Percentiles rank a stretch among this genome's conserved stretches.
phyloP scores from a whole-genome alignment of 768 basidiomycete species.

The Russula griseocarnosa region DNA sequence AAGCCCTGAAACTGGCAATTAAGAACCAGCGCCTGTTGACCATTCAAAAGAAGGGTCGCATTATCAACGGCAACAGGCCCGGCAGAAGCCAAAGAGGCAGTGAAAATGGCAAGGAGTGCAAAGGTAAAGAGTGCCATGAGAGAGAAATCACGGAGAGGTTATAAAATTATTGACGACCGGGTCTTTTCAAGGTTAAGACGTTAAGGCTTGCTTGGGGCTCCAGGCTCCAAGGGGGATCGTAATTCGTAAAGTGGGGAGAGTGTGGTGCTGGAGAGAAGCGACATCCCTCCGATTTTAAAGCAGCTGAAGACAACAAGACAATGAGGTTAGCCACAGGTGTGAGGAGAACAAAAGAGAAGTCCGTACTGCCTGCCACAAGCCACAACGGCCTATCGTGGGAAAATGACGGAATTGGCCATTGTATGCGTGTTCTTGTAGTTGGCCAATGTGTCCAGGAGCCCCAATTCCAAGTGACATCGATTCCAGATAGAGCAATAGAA shows the following conservation, averaged over 20 bases:
- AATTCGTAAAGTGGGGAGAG: not conserved
- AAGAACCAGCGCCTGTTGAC: slow-evolving; percentile 46
- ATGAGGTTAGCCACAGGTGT: not conserved
- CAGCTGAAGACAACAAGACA: slow-evolving; percentile 7
- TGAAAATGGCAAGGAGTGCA: slow-evolving; percentile 26
- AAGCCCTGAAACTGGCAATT: slow-evolving; percentile 46
- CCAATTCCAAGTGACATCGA: too few relatives aligned
- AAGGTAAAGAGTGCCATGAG: slow-evolving; percentile 26
- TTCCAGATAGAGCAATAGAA: too few relatives aligned
- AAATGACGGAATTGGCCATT: too few relatives aligned
- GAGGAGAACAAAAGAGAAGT: slow-evolving; percentile 1
- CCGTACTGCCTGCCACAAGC: too few relatives aligned
- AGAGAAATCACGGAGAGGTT: not conserved
- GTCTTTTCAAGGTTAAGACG: not conserved
- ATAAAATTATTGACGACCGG: slow-evolving; percentile 13
- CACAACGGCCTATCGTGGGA: slow-evolving; percentile 15
- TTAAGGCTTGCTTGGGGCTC: slow-evolving; percentile 22
- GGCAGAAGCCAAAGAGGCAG: slow-evolving; percentile 34
- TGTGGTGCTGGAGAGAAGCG: too few relatives aligned
- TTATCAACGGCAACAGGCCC: slow-evolving; percentile 40
- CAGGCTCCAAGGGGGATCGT: slow-evolving; percentile 18
- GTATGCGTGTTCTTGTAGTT: too few relatives aligned
- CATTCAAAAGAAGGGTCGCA: slow-evolving; percentile 46
- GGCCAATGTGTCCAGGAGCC: too few relatives aligned
- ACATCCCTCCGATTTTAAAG: slow-evolving; percentile 7